These are phyloP conservation scores for Gossypium mustelinum DNA, from an alignment of 345 rosid genomes.

Conservation along the genomic window DNA sequence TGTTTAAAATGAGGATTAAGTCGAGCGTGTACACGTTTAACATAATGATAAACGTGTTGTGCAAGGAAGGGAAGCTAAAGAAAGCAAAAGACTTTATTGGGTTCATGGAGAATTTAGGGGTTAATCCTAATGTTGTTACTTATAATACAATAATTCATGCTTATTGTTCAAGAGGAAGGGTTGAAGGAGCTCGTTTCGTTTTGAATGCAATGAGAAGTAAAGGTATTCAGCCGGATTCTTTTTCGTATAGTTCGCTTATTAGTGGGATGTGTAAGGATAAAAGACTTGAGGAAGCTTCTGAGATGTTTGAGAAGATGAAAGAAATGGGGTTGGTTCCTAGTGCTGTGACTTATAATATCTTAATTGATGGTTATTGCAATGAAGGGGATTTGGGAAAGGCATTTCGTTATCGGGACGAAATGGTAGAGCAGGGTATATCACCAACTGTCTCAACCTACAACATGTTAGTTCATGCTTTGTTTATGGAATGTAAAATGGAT, in stretches of 20 bases:
- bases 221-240: conserved; percentile 64
- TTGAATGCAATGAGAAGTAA: conserved; percentile 51
- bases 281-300: conserved; percentile 58
- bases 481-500: conserved; percentile 58
- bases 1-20: conserved; percentile 76
- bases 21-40: conserved; percentile 68
- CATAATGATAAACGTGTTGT: conserved; percentile 84
- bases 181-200: conserved; percentile 65
- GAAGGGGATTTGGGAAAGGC: conserved; percentile 63
- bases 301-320: conserved; percentile 53
- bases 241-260: conserved; percentile 69
- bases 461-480: conserved; percentile 70
- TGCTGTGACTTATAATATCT: conserved; percentile 70
- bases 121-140: conserved; percentile 65
- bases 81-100: conserved; percentile 61
- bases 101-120: conserved; percentile 59
- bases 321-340: conserved; percentile 49
- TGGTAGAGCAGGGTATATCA: conserved; percentile 56
- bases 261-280: conserved; percentile 79
- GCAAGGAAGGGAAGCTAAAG: conserved; percentile 81
- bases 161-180: conserved; percentile 58
- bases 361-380: conserved; percentile 76
- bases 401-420: conserved; percentile 65
- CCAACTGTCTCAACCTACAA: conserved; percentile 80
- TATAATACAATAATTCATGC: conserved; percentile 82